A percentile compares a stretch with the other conserved stretches of the same genome.
These are phyloP conservation scores for Cylindrodendrum hubeiense DNA, from an alignment of 2,329 filamentous ascomycete species.

Conservation along the genomic window DNA sequence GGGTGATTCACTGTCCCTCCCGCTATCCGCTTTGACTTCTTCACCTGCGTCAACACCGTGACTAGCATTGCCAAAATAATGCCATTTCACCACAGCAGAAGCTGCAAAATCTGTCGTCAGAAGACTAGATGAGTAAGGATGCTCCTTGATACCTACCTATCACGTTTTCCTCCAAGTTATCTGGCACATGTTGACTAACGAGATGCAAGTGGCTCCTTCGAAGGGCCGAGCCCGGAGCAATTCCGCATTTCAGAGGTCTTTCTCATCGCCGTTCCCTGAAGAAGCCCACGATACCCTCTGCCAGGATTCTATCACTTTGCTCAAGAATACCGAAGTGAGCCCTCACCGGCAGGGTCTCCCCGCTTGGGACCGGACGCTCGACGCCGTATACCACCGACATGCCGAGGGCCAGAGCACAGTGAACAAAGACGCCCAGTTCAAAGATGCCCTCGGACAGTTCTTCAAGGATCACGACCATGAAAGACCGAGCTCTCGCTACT, in stretches of 20 bases:
- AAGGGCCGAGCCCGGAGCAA: background rate
- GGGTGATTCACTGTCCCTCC: background rate
- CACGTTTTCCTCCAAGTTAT: background rate
- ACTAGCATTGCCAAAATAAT: background rate
- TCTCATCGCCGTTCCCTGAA: background rate
- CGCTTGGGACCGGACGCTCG: slow-evolving; percentile 53
- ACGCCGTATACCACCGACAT: slow-evolving; percentile 50
- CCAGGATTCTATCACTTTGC: background rate
- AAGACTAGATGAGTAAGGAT: background rate
- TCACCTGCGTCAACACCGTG: background rate
- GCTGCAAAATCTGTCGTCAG: background rate
- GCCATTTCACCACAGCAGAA: background rate
- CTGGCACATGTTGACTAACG: background rate
- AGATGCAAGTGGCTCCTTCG: background rate
- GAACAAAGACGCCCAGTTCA: slow-evolving; percentile 28
- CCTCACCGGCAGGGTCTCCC: slow-evolving; percentile 38
- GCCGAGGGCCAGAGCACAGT: slow-evolving; percentile 12
- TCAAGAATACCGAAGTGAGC: background rate
- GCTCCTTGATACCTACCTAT: background rate
- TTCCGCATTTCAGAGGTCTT: slow-evolving; percentile 1
- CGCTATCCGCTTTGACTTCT: background rate
- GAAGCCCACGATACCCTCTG: background rate
- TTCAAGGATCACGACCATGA: slow-evolving; percentile 31
- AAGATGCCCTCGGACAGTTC: slow-evolving; percentile 38
- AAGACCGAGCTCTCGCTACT: slow-evolving; percentile 29